Evolutionary conservation across 139 green algal species (phyloP).

Genomic region (Edaphochlamys debaryana): DNA sequence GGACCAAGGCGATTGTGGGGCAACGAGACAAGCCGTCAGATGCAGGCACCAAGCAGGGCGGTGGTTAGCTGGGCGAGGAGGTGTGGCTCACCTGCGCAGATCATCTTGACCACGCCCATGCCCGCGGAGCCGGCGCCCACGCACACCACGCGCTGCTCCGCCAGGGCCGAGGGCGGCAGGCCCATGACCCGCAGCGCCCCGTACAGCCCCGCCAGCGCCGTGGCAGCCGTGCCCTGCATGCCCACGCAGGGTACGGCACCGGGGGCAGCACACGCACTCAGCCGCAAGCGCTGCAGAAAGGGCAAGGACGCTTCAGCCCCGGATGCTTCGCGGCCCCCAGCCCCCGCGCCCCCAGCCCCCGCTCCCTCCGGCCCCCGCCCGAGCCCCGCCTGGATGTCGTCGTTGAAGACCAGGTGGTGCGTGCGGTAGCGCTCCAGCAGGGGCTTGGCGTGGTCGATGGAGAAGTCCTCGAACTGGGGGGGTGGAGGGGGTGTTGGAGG

Average conservation of each 20-base stretch:
- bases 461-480: constrained; percentile 97
- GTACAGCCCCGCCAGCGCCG: constrained; percentile 67
- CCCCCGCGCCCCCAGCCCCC: no score
- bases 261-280: background rate
- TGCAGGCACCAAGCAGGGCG: no score
- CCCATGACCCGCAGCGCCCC: constrained; percentile 60
- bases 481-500: no score
- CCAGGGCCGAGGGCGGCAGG: constrained; percentile 47
- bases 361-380: no score
- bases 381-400: constrained; percentile 74
- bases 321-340: no score
- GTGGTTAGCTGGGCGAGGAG: no score
- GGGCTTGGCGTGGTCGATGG: constrained; percentile 82
- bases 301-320: no score
- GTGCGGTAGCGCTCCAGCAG: constrained; percentile 67
- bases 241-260: constrained; percentile 71
- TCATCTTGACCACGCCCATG: constrained; percentile 63
- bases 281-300: no score
- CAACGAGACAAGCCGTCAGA: no score
- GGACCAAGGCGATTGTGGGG: background rate
- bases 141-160: constrained; percentile 77
- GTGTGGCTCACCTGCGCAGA: constrained; percentile 70
- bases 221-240: constrained; percentile 81
- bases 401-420: constrained; percentile 89
- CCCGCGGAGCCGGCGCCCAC: constrained; percentile 74